Percentiles rank a stretch among this genome's conserved stretches.
Evolutionary conservation across 208 protist genomes (phyloP).

Genomic region (Jaenimonas drosophilae): DNA sequence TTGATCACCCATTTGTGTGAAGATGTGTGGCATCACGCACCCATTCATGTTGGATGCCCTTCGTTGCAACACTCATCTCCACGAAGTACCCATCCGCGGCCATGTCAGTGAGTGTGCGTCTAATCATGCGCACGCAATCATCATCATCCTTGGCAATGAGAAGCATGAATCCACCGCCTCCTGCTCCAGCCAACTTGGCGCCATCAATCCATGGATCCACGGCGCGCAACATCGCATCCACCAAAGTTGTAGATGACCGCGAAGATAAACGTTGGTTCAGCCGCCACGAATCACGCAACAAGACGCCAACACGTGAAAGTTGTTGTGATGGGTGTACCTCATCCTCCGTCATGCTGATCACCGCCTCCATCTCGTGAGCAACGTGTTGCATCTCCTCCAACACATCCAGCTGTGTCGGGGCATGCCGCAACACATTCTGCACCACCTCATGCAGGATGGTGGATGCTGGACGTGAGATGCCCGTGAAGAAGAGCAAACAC

Average conservation of each 20-base stretch:
- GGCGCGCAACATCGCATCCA: slow-evolving; percentile 25
- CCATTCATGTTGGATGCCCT: not conserved
- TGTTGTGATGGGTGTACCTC: no score
- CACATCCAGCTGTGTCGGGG: slow-evolving; percentile 11
- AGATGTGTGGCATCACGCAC: not conserved
- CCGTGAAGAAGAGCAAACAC: slow-evolving; percentile 57
- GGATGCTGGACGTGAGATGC: slow-evolving; percentile 37
- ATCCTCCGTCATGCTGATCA: no score
- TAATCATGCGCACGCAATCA: not conserved
- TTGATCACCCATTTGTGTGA: not conserved
- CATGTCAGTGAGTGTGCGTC: not conserved
- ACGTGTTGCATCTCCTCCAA: slow-evolving; percentile 27
- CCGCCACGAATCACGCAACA: not conserved
- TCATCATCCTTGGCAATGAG: slow-evolving; percentile 40
- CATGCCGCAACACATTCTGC: slow-evolving; percentile 30
- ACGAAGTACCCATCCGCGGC: not conserved
- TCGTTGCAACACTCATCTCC: not conserved
- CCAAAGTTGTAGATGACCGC: slow-evolving; percentile 4
- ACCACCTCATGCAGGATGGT: slow-evolving; percentile 30
- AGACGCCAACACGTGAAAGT: no score
- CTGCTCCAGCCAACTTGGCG: slow-evolving; percentile 40
- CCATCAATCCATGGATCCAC: slow-evolving; percentile 32
- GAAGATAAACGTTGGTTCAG: not conserved
- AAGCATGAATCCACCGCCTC: slow-evolving; percentile 59
- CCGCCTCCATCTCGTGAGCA: slow-evolving; percentile 24